A percentile compares a stretch with the other conserved stretches of the same genome.
Evolutionary conservation across 495 filamentous ascomycete genomes (phyloP).

Genomic region (Apodospora peruviana): DNA sequence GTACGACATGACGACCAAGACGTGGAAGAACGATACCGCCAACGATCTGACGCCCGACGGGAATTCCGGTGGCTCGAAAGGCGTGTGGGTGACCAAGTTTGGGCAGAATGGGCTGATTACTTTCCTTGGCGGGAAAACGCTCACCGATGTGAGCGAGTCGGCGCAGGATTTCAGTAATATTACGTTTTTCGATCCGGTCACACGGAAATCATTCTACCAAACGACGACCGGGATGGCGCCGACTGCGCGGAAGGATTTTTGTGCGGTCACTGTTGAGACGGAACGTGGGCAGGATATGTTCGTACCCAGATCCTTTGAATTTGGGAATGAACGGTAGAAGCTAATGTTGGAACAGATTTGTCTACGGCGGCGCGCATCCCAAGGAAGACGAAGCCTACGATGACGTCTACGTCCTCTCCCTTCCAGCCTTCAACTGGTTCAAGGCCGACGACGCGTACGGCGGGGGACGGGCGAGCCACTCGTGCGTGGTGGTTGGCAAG

Average conservation of each 20-base stretch:
- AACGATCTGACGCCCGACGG: background rate
- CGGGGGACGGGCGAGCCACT: constrained; percentile 17
- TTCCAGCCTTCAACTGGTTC: constrained; percentile 44
- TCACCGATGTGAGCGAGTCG: background rate
- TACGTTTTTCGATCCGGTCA: constrained; percentile 32
- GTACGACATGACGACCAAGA: constrained; percentile 14
- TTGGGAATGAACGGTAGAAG: no score
- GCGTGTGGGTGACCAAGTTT: constrained; percentile 22
- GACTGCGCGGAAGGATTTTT: constrained; percentile 13
- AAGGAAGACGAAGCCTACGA: constrained; percentile 9
- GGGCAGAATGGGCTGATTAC: constrained; percentile 25
- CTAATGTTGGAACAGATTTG: no score
- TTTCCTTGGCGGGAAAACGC: constrained; percentile 22
- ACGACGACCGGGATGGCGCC: constrained; percentile 22
- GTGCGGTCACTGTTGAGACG: constrained; percentile 24
- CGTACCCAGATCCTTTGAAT: no score
- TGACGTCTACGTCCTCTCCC: constrained; percentile 35
- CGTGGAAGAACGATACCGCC: constrained; percentile 4
- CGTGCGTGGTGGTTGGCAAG: constrained; percentile 29
- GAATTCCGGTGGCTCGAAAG: constrained; percentile 11
- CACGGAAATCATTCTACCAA: constrained; percentile 28
- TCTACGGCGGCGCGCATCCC: constrained; percentile 26
- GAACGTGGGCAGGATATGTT: constrained; percentile 33
- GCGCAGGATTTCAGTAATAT: constrained; percentile 5
- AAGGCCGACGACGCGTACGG: constrained; percentile 15